A percentile compares a stretch with the other conserved stretches of the same genome.
These are phyloP conservation scores for Starmerella potacharoeniae DNA, from an alignment of 805 yeast species.

Conservation along the genomic window DNA sequence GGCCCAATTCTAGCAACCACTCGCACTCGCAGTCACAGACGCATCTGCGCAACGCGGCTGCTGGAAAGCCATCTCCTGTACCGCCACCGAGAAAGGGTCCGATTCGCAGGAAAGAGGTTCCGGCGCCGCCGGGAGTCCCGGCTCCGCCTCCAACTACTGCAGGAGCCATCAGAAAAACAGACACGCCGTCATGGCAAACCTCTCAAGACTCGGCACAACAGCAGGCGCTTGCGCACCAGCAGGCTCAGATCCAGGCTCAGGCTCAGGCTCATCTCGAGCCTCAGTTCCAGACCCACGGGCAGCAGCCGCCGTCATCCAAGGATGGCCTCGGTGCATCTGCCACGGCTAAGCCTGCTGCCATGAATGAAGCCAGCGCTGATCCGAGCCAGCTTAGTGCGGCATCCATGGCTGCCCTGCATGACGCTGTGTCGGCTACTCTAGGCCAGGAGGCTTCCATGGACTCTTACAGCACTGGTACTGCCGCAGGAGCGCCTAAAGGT, in stretches of 20 bases:
- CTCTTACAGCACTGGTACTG: neutral
- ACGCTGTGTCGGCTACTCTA: neutral
- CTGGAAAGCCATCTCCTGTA: neutral
- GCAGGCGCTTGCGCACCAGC: neutral
- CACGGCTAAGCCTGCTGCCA: neutral
- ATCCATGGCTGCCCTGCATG: neutral
- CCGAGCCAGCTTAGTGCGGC: neutral
- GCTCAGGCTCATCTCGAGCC: neutral
- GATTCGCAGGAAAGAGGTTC: conserved; percentile 19
- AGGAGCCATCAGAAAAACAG: neutral
- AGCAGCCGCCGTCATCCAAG: neutral
- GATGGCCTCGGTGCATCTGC: neutral
- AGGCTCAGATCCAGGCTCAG: neutral
- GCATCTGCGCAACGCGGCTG: neutral
- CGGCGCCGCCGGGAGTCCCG: neutral
- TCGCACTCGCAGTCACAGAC: conserved; percentile 3
- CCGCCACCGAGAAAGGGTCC: conserved; percentile 16
- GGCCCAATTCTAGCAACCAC: neutral
- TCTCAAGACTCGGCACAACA: neutral
- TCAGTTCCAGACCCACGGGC: neutral
- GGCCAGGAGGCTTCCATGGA: neutral
- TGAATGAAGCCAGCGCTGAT: neutral
- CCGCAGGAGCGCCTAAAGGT: neutral
- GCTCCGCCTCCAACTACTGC: neutral
- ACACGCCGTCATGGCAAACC: neutral